phyloP scores from a whole-genome alignment of 2,329 filamentous ascomycete genomes.

The Aspergillus sp. region DNA sequence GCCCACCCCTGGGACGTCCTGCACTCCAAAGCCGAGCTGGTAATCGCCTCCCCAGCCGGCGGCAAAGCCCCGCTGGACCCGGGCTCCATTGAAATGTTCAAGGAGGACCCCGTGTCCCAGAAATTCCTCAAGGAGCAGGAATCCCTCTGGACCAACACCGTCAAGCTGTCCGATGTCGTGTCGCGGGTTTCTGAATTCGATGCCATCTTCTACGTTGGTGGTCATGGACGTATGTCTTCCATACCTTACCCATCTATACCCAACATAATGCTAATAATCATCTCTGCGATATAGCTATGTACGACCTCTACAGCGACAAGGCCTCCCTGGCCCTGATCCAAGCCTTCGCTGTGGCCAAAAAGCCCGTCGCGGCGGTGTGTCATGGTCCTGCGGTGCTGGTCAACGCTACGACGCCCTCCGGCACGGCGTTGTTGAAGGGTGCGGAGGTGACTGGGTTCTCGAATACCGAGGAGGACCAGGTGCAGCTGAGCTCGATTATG shows the following conservation, averaged over 20 bases:
- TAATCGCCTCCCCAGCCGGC: conserved; percentile 63
- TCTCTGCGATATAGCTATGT: conserved; percentile 44
- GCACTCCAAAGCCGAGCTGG: conserved; percentile 55
- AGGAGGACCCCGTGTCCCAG: conserved; percentile 53
- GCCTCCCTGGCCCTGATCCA: conserved; percentile 49
- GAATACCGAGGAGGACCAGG: conserved; percentile 50
- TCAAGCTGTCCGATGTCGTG: conserved; percentile 58
- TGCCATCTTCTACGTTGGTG: conserved; percentile 63
- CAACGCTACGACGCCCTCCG: conserved; percentile 47
- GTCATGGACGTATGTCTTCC: conserved; percentile 55
- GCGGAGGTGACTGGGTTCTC: conserved; percentile 50
- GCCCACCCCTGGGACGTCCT: conserved; percentile 66
- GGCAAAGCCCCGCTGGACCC: conserved; percentile 66
- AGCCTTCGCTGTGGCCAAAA: conserved; percentile 51
- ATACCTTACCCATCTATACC: background rate
- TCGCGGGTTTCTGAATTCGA: conserved; percentile 63
- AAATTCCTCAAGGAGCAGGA: conserved; percentile 60
- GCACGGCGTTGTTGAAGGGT: conserved; percentile 43
- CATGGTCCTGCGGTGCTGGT: conserved; percentile 50
- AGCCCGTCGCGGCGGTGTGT: conserved; percentile 54
- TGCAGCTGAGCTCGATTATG: conserved; percentile 39
- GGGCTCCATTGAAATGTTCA: conserved; percentile 57
- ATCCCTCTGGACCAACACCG: conserved; percentile 65
- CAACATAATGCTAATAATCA: too few relatives aligned
- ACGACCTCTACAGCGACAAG: conserved; percentile 49